Evolutionary conservation across 2,329 filamentous ascomycete species (phyloP), one percentile per base, ranked within the genome.

Genomic region (Botryotinia narcissicola): DNA sequence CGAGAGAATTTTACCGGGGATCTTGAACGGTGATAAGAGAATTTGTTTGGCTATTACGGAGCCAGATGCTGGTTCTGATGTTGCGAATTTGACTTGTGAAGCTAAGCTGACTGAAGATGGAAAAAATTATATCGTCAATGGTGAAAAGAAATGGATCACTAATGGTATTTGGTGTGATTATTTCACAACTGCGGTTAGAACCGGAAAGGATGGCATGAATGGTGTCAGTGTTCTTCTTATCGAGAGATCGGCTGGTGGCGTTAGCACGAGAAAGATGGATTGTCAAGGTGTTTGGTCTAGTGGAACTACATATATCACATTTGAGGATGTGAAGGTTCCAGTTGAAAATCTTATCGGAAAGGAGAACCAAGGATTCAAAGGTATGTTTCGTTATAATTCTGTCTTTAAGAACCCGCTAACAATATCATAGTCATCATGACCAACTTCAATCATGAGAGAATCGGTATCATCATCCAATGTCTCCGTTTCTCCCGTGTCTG

Each of bases 71-170:
- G 96, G 96, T 62, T 94, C 91, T 77, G 96, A 99, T 82, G 96
- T 99, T 16, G 96, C 96, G 74, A 98, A 97, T 84, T 83, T 99
- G 78, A 96, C 91, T 22, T 98, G 95, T 83, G 95, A 98, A 86
- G 96, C 96, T 40, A 97, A 97, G 87, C 88, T 98, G 73, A 93
- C 89, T 76, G 93, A 96, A 79, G 96, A 99, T 80, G 96, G 96
- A 81, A 98, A 98, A 87, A 94, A 98, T 85, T 99, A 97, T 84
- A 98, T 98, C 78, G 96, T 99, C 84, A 99, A 98, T 81, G 96
- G 96, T 72, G 95, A 98, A 89, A 98, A 99, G 92, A 99, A 99
- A 86, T 98, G 96, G 95, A 98, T 98, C 83, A 98, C 95, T 80
- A 99, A 99, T 84, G 96, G 96, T 80, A 90, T 98, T 80, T 98